A percentile compares a stretch with the other conserved stretches of the same genome.
Evolutionary conservation across 2,329 filamentous ascomycete genomes (phyloP).

Genomic region (Septoria linicola): DNA sequence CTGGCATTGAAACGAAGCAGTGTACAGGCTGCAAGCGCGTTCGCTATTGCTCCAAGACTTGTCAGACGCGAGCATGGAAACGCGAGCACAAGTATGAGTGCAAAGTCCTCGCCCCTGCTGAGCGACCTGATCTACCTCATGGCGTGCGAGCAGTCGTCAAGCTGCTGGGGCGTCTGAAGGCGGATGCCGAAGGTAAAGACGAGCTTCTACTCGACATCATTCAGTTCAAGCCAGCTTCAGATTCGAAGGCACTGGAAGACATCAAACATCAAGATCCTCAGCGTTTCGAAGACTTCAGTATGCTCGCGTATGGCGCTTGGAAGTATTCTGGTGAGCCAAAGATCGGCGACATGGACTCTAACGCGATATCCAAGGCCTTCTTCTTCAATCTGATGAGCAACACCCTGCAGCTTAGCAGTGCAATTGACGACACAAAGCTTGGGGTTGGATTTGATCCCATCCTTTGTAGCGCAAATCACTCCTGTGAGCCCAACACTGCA

Average conservation of each 20-base stretch:
- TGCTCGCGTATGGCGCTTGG: conserved; percentile 56
- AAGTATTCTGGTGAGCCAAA: conserved; percentile 48
- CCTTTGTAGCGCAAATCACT: conserved; percentile 59
- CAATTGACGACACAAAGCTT: conserved; percentile 54
- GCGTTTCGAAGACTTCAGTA: conserved; percentile 50
- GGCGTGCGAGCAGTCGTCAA: conserved; percentile 57
- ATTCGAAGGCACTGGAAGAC: conserved; percentile 48
- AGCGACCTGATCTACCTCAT: conserved; percentile 50
- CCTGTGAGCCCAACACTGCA: conserved; percentile 60
- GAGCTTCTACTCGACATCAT: conserved; percentile 29
- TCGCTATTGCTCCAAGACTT: conserved; percentile 61
- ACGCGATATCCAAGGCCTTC: conserved; percentile 11
- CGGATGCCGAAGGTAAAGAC: conserved; percentile 28
- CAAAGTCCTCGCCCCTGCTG: conserved; percentile 48
- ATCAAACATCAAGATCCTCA: conserved; percentile 44
- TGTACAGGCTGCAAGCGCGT: conserved; percentile 60
- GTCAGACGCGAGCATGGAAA: conserved; percentile 61
- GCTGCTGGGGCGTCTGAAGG: conserved; percentile 42
- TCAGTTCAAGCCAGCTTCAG: conserved; percentile 27
- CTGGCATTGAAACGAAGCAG: conserved; percentile 44
- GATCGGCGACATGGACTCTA: conserved; percentile 27
- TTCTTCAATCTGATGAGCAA: conserved; percentile 55
- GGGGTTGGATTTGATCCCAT: conserved; percentile 60
- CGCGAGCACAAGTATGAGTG: conserved; percentile 61
- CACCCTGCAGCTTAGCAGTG: conserved; percentile 57